Conservation (phyloP, 768 basidiomycete species). For the Pleurotus ostreatus region DNA sequence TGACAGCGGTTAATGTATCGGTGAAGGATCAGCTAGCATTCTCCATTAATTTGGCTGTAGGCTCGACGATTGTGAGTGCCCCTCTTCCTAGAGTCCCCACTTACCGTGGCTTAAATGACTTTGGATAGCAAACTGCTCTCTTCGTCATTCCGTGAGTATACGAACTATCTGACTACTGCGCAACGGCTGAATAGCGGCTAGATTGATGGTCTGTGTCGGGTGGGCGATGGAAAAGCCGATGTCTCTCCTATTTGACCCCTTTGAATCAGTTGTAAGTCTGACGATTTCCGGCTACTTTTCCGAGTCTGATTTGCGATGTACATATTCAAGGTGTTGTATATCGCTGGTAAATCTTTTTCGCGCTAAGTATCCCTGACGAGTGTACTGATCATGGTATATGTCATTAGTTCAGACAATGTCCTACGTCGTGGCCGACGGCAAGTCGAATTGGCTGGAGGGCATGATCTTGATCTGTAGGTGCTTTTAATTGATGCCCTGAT, state of each 20-base stretch:
- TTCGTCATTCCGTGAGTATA: constrained; percentile 57
- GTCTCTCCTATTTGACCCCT: constrained; percentile 84
- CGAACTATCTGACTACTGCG: neutral
- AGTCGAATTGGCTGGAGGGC: constrained; percentile 84
- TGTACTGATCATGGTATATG: neutral
- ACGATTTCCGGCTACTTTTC: neutral
- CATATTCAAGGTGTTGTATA: constrained; percentile 26
- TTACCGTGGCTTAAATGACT: neutral
- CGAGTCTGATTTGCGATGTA: neutral
- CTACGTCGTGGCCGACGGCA: constrained; percentile 76
- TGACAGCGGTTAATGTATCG: constrained; percentile 88
- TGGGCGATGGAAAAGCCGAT: constrained; percentile 83
- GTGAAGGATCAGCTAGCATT: constrained; percentile 73
- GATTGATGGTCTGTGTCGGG: constrained; percentile 68
- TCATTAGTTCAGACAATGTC: constrained; percentile 76
- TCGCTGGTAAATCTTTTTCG: constrained; percentile 23
- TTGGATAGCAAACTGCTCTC: constrained; percentile 62
- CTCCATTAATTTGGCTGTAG: constrained; percentile 80
- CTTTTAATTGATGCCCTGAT: neutral
- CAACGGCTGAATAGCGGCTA: constrained; percentile 18
- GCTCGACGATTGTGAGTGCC: constrained; percentile 63
- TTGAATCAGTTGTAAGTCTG: constrained; percentile 55
- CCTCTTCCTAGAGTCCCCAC: neutral
- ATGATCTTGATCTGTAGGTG: constrained; percentile 30
- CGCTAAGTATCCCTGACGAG: neutral